Evolutionary conservation across 805 yeast species (phyloP).

Genomic region (Saccharomycopsis guyanensis): DNA sequence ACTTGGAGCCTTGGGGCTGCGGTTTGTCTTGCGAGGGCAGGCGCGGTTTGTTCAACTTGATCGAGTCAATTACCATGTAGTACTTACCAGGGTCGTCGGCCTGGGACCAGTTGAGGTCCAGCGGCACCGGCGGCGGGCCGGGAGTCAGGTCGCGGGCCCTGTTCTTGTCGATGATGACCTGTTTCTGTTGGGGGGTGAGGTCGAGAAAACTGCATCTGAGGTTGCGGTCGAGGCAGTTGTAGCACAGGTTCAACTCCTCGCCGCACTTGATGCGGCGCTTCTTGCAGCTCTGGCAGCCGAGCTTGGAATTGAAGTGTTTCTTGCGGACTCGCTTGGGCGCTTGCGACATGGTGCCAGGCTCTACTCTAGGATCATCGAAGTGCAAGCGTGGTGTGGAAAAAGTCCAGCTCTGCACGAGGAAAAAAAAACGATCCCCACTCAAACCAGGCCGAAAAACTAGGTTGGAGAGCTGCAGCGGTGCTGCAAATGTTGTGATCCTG

Average conservation of each 20-base stretch:
- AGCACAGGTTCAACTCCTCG: constrained; percentile 19
- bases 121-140: not conserved
- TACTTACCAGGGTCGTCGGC: not conserved
- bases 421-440: no score
- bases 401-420: no score
- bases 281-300: constrained; percentile 20
- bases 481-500: no score
- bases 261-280: constrained; percentile 20
- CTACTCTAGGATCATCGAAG: no score
- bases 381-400: no score
- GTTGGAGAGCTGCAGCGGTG: no score
- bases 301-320: constrained; percentile 17
- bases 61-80: not conserved
- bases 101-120: not conserved
- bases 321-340: not conserved
- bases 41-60: not conserved
- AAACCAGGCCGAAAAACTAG: no score
- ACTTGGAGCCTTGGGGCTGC: not conserved
- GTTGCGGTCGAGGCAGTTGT: constrained; percentile 17
- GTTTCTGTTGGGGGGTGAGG: constrained; percentile 10
- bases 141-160: not conserved
- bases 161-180: constrained; percentile 10
- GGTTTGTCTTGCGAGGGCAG: no score
- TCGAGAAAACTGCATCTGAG: constrained; percentile 16
- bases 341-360: not conserved